Evolutionary conservation across 805 yeast species (phyloP).

Genomic region (Metschnikowia henanensis): DNA sequence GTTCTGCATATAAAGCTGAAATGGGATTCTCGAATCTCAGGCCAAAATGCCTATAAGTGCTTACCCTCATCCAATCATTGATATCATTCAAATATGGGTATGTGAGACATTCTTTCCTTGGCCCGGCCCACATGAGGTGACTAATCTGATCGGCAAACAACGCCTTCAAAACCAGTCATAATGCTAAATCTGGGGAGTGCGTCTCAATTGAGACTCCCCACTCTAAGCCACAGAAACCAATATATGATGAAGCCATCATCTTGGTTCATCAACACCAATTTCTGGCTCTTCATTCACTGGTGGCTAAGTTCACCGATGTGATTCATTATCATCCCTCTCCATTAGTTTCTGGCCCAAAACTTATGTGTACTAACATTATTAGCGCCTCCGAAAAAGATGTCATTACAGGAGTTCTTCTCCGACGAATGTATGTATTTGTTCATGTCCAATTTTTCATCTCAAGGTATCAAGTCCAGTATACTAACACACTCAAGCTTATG

Average conservation of each 20-base stretch:
- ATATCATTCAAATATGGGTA: slow-evolving; percentile 1
- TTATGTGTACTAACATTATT: slow-evolving; percentile 16
- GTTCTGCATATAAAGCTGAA: slow-evolving; percentile 1
- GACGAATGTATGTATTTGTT: slow-evolving; percentile 41
- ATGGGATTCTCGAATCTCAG: neutral
- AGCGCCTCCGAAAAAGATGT: slow-evolving; percentile 48
- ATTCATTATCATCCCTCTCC: no score
- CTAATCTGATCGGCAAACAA: no score
- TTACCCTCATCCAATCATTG: neutral
- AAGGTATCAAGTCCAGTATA: neutral
- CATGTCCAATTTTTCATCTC: neutral
- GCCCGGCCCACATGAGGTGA: no score
- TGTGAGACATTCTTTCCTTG: neutral
- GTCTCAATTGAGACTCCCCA: neutral
- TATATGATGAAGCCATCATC: neutral
- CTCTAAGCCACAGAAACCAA: neutral
- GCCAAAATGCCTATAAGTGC: neutral
- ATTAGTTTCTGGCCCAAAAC: no score
- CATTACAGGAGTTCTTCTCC: slow-evolving; percentile 45
- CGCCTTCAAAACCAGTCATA: no score
- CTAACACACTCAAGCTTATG: slow-evolving; percentile 35
- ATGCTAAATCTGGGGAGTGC: no score
- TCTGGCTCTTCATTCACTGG: no score
- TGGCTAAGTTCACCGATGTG: no score
- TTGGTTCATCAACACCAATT: no score